Conservation (phyloP, 2,329 filamentous ascomycete genomes). For the Paracamarosporium sp. region DNA sequence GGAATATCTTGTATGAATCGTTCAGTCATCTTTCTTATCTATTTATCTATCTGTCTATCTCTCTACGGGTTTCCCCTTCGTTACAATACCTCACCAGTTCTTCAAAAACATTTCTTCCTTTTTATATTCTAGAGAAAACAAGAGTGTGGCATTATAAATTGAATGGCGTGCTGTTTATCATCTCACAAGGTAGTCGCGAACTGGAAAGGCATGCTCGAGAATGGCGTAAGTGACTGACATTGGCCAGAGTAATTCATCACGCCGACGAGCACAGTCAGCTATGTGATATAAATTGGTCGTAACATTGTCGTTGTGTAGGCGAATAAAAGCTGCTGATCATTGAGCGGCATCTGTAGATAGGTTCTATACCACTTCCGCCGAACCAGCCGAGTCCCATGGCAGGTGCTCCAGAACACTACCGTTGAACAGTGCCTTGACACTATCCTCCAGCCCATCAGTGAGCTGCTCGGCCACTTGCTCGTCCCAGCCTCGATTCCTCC, state of each 20-base stretch:
- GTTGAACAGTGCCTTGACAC: constrained; percentile 32
- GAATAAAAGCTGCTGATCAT: not conserved
- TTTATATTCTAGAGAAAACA: too few species aligned
- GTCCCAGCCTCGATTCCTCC: constrained; percentile 50
- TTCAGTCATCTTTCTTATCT: too few species aligned
- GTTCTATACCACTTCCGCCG: not conserved
- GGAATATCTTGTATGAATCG: too few species aligned
- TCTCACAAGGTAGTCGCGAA: not conserved
- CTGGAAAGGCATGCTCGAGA: not conserved
- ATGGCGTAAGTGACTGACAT: too few species aligned
- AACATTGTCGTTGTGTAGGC: not conserved
- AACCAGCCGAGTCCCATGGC: constrained; percentile 28
- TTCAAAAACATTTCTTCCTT: too few species aligned
- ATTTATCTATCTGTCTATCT: too few species aligned
- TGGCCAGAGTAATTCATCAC: not conserved
- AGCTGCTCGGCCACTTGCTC: constrained; percentile 21
- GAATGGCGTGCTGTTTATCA: not conserved
- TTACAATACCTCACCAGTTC: too few species aligned
- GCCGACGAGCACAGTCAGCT: not conserved
- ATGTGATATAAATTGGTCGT: not conserved
- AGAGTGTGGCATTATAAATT: too few species aligned
- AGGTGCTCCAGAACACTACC: constrained; percentile 28
- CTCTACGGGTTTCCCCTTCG: too few species aligned
- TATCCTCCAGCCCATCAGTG: constrained; percentile 31
- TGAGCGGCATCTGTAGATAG: not conserved